Base-by-base conservation (phyloP, 1,284 basidiomycete genomes). In the Cyathus olla region DNA sequence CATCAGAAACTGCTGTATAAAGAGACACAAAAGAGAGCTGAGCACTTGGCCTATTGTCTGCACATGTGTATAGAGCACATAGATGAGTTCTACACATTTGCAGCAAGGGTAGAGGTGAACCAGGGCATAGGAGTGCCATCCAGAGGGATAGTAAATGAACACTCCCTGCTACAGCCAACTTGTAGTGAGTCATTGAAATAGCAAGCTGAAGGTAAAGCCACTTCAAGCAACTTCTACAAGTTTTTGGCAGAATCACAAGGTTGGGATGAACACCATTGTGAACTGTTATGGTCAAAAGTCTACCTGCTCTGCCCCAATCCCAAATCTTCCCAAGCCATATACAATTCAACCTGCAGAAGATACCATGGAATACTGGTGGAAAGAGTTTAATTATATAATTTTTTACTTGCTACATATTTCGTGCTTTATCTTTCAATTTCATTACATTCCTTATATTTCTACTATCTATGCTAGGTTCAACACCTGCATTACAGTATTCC, bases 271-370 rank as follows among this genome's bases (percentile, higher is more conserved):
- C 6, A 35, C 6, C 31, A 6, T 35, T 47, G 29, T 10, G 35
- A 56, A 59, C 35, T 35, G 65, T 67, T 64, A 61, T 67, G 66
- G 64, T 74, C 62, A 58, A 63, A 67, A 63, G 62, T 66, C 65
- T 62, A 62, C 72, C 72, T 60, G 72, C 62, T 63, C 67, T 62
- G 65, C 69, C 71, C 72, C 72, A 72, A 69, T 67, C 31, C 60
- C 62, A 64, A 42, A 64, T 64, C 62, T 68, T 67, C 65, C 65
- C 61, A 49, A 64, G 59, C 66, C 63, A n/a, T n/a, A n/a, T n/a
- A n/a, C n/a, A n/a, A n/a, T n/a, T n/a, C n/a, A n/a, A n/a, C n/a
- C n/a, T n/a, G n/a, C n/a, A n/a, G n/a, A n/a, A n/a, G n/a, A n/a
- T n/a, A n/a, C n/a, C n/a, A n/a, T n/a, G n/a, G n/a, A n/a, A n/a